Conservation (phyloP, 2,329 filamentous ascomycete species). For the Coniosporium tulheliwenetii region DNA sequence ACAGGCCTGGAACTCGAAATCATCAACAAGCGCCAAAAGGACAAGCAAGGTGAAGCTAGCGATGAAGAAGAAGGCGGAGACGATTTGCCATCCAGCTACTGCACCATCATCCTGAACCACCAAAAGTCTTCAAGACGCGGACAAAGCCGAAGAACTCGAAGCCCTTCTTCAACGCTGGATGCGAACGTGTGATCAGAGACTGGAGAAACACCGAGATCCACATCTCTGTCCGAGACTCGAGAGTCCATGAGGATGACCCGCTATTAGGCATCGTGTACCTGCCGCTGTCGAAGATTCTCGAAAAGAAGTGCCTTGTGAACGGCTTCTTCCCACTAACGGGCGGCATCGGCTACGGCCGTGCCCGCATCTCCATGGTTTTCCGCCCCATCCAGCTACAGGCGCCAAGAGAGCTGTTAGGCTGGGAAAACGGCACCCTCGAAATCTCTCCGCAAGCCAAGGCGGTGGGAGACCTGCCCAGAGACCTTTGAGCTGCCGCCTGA, state of each 20-base stretch:
- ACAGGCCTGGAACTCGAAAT: conserved; percentile 48
- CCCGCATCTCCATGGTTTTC: conserved; percentile 57
- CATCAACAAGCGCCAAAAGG: conserved; percentile 37
- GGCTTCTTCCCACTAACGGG: conserved; percentile 52
- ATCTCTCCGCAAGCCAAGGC: conserved; percentile 37
- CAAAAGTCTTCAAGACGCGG: conserved; percentile 53
- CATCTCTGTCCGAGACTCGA: conserved; percentile 49
- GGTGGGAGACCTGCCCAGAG: conserved; percentile 29
- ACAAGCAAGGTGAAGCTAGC: conserved; percentile 31
- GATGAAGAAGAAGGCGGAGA: conserved; percentile 46
- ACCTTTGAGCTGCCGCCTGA: conserved; percentile 38
- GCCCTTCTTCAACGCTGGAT: conserved; percentile 65
- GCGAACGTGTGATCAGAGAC: conserved; percentile 55
- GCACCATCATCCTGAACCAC: conserved; percentile 59
- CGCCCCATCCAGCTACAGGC: conserved; percentile 50
- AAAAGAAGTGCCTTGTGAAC: conserved; percentile 47
- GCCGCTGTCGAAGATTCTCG: conserved; percentile 45
- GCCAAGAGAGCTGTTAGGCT: conserved; percentile 44
- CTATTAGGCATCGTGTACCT: conserved; percentile 57
- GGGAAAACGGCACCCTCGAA: conserved; percentile 58
- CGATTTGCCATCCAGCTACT: conserved; percentile 54
- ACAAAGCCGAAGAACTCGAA: conserved; percentile 67
- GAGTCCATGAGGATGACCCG: conserved; percentile 53
- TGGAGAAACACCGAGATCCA: conserved; percentile 53
- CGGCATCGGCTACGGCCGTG: conserved; percentile 56